Conservation (phyloP, 2,329 filamentous ascomycete genomes). For the Penicillium sp. region DNA sequence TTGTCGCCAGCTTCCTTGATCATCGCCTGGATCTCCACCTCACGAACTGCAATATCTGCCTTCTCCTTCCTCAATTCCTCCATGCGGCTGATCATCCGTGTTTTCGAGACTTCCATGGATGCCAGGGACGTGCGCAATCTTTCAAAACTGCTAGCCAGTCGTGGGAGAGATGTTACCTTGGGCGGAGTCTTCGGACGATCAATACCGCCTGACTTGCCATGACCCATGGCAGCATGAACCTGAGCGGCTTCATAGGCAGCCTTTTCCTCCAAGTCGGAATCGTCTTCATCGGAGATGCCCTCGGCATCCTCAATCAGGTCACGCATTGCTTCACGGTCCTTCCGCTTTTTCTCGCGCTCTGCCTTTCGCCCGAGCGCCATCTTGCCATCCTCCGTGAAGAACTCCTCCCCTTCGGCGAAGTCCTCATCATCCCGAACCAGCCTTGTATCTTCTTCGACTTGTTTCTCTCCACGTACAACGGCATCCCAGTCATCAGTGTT, state of each 20-base stretch:
- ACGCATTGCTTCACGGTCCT: constrained; percentile 73
- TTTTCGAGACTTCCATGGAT: constrained; percentile 62
- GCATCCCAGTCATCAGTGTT: constrained; percentile 48
- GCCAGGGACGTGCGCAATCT: constrained; percentile 61
- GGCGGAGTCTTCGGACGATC: constrained; percentile 59
- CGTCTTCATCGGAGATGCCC: constrained; percentile 60
- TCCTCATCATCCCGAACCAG: constrained; percentile 86
- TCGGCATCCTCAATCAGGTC: constrained; percentile 80
- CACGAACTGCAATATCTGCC: constrained; percentile 63
- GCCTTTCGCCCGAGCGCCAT: constrained; percentile 76
- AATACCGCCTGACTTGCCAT: constrained; percentile 35
- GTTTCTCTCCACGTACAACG: constrained; percentile 49
- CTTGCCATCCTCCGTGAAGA: constrained; percentile 80
- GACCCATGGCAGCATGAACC: constrained; percentile 75
- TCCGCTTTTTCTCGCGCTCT: constrained; percentile 65
- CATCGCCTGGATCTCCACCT: constrained; percentile 75
- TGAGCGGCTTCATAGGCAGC: constrained; percentile 86
- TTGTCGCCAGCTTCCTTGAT: constrained; percentile 76
- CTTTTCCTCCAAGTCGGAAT: constrained; percentile 62
- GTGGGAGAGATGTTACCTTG: constrained; percentile 74
- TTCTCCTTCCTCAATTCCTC: constrained; percentile 67
- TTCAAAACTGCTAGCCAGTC: constrained; percentile 64
- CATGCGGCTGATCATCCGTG: constrained; percentile 60
- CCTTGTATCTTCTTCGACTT: constrained; percentile 64
- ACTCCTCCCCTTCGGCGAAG: constrained; percentile 86